Evolutionary conservation across 257 asterid genomes (phyloP).

Genomic region (Agastache rugosa): DNA sequence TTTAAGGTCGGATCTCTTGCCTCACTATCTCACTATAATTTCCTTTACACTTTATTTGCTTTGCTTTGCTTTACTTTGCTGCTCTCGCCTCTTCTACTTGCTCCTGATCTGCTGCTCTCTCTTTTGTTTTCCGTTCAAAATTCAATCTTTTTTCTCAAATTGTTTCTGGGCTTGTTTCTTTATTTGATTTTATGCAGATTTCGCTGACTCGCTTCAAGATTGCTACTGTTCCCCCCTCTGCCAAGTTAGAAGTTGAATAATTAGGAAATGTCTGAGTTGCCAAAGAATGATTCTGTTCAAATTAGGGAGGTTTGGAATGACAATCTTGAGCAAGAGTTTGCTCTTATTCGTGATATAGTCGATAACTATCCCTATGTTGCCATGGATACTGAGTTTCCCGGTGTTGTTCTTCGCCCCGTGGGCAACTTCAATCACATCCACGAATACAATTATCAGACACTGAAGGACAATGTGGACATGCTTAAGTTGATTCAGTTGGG

Average conservation of each 20-base stretch:
- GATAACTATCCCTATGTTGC: slow-evolving; percentile 48
- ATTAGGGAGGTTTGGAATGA: slow-evolving; percentile 57
- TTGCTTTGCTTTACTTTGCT: neutral
- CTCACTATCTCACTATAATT: neutral
- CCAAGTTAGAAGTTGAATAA: slow-evolving; percentile 1
- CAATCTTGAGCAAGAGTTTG: slow-evolving; percentile 48
- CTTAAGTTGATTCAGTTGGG: slow-evolving; percentile 51
- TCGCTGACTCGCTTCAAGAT: slow-evolving; percentile 33
- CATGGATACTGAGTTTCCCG: slow-evolving; percentile 55
- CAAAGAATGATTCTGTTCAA: slow-evolving; percentile 38
- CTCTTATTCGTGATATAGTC: slow-evolving; percentile 47
- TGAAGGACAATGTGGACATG: slow-evolving; percentile 53
- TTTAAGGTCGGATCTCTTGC: slow-evolving; percentile 40
- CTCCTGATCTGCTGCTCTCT: slow-evolving; percentile 32
- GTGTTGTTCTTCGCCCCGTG: slow-evolving; percentile 49
- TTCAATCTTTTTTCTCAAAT: slow-evolving; percentile 29
- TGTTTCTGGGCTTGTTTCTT: slow-evolving; percentile 17
- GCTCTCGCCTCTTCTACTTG: slow-evolving; percentile 13
- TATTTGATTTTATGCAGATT: slow-evolving; percentile 34
- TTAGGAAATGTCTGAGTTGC: slow-evolving; percentile 41
- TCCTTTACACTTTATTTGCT: slow-evolving; percentile 1
- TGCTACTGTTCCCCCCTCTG: slow-evolving; percentile 18
- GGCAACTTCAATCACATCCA: slow-evolving; percentile 42
- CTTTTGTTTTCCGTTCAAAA: slow-evolving; percentile 21
- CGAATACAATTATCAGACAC: slow-evolving; percentile 48